A percentile compares a stretch with the other conserved stretches of the same genome.
Evolutionary conservation across 768 basidiomycete species (phyloP).

Genomic region (Chalciporus piperatus): DNA sequence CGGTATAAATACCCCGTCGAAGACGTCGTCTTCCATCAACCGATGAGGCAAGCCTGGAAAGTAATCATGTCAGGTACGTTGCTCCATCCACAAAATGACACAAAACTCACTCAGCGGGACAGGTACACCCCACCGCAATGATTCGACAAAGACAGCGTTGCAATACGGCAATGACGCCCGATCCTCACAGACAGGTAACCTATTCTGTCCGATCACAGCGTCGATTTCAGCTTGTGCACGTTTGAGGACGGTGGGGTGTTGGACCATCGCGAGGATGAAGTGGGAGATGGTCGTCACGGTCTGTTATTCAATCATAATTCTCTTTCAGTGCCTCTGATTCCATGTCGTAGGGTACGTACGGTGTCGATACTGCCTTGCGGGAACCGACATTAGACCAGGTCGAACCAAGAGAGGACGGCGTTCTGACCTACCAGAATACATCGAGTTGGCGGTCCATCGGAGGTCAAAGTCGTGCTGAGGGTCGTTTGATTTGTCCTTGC

Average conservation of each 20-base stretch:
- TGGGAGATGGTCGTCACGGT: constrained; percentile 51
- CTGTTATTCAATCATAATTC: constrained; percentile 25
- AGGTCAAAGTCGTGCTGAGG: constrained; percentile 59
- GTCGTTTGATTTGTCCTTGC: constrained; percentile 11
- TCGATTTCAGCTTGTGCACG: constrained; percentile 70
- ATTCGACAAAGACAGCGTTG: constrained; percentile 55
- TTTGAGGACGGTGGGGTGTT: constrained; percentile 51
- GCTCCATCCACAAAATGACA: too few relatives aligned
- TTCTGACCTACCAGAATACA: constrained; percentile 51
- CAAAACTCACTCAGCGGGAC: constrained; percentile 52
- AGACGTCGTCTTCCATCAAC: constrained; percentile 63
- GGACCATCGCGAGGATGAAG: constrained; percentile 67
- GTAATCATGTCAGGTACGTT: neutral
- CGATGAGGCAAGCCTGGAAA: constrained; percentile 59
- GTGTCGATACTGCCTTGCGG: constrained; percentile 56
- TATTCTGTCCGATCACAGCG: constrained; percentile 36
- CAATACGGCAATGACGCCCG: constrained; percentile 54
- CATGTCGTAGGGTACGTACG: constrained; percentile 30
- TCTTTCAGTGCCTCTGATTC: constrained; percentile 1
- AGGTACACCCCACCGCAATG: constrained; percentile 52
- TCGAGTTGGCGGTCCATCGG: constrained; percentile 82
- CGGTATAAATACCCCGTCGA: constrained; percentile 56
- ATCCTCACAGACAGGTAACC: constrained; percentile 62
- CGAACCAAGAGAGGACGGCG: neutral
- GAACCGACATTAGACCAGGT: neutral